Evolutionary conservation across 2,329 filamentous ascomycete species (phyloP).

Genomic region (Paradendryphiella salina): DNA sequence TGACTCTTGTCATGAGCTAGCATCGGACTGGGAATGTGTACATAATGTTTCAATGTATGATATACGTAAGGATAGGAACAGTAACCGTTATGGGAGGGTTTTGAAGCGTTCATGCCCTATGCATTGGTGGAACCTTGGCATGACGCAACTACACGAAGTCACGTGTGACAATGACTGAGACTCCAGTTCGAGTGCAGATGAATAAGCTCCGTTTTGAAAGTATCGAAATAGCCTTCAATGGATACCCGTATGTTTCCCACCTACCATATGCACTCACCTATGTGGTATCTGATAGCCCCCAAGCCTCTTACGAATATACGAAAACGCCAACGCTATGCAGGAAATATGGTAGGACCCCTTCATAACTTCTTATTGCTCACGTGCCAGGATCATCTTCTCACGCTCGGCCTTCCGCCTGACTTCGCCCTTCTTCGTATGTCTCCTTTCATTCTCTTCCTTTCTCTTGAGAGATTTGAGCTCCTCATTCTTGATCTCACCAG

Average conservation of each 20-base stretch:
- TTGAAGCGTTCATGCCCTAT: no score
- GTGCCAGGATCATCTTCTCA: slow-evolving; percentile 87
- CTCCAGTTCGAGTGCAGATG: background rate
- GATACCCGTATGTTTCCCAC: background rate
- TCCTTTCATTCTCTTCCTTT: slow-evolving; percentile 90
- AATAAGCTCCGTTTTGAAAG: background rate
- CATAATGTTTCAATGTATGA: no score
- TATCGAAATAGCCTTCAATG: background rate
- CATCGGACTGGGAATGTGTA: no score
- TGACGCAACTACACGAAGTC: slow-evolving; percentile 16
- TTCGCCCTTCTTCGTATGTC: slow-evolving; percentile 83
- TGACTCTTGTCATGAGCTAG: no score
- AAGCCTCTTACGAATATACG: background rate
- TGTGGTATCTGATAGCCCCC: background rate
- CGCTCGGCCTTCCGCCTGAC: slow-evolving; percentile 74
- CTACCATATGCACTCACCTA: background rate
- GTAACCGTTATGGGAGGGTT: no score
- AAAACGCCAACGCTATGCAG: slow-evolving; percentile 45
- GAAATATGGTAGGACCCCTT: slow-evolving; percentile 5
- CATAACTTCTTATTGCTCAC: slow-evolving; percentile 56
- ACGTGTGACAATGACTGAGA: background rate
- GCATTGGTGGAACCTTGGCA: background rate
- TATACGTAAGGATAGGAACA: no score
- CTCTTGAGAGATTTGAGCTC: slow-evolving; percentile 87
- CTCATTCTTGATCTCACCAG: slow-evolving; percentile 87